Evolutionary conservation across 495 filamentous ascomycete genomes (phyloP), one percentile per base, ranked within the genome.

Genomic region (Ascobolus immersus): DNA sequence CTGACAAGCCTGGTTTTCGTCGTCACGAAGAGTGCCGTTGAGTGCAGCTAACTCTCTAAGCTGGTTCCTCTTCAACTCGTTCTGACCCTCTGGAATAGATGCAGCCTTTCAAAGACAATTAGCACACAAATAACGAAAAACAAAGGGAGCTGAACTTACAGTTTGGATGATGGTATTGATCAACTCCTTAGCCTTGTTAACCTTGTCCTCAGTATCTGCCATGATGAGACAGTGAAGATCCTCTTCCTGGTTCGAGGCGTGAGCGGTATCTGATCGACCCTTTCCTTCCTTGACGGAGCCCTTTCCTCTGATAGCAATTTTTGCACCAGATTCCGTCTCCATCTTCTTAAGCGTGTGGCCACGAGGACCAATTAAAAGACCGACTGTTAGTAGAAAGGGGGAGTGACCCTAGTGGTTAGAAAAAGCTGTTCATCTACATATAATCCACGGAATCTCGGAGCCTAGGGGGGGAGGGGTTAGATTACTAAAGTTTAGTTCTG

Each of bases 401-500:
- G 34, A 48, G 43, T 36, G 26, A 36, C 15, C 35, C 40, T 47
- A 48, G 40, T 37, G 40, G 45, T 48, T 48, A 48, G 45, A 37
- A 40, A 39, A 31, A n/a, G 14, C 12, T 31, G 14, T 31, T 31
- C 28, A n/a, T n/a, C n/a, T n/a, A 31, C 10, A 31, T n/a, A 31
- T 15, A 31, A 31, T n/a, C 28, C 18, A 15, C 28, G 14, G 12
- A 31, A 17, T 31, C 18, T 31, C 28, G 12, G 14, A 31, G 28
- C 18, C 28, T 15, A 17, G 14, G 28, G 28, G 73, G 80, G 77
- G 81, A 80, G 90, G 90, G 89, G 80, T 72, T 46, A 46, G 38
- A 49, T 77, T 92, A 96, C 86, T 94, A 78, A 94, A 99, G 77
- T 99, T 99, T 77, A 99, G 93, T 59, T 94, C 89, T 65, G 89